A percentile compares a stretch with the other conserved stretches of the same genome.
Conservation (phyloP, 1,139 yeast genomes). For the Nadsonia starkeyi-henricii region DNA sequence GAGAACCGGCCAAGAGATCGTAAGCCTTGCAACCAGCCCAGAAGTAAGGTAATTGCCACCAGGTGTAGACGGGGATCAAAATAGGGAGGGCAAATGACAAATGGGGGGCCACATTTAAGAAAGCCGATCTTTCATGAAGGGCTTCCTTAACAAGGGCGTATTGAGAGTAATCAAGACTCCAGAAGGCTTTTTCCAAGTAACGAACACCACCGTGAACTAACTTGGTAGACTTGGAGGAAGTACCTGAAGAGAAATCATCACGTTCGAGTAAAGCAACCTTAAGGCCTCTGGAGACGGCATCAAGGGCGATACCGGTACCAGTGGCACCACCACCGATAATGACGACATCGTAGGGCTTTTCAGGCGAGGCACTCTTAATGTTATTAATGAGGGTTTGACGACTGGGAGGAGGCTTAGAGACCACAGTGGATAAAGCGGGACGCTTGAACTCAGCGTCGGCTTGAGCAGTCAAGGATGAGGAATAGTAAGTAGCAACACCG, state of each 20-base stretch:
- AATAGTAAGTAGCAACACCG: neutral
- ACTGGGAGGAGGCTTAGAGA: conserved; percentile 15
- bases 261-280: conserved; percentile 80
- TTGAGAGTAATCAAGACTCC: conserved; percentile 76
- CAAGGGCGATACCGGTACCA: conserved; percentile 87
- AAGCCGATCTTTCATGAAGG: conserved; percentile 77
- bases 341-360: conserved; percentile 52
- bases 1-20: conserved; percentile 85
- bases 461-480: neutral
- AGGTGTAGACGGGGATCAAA: conserved; percentile 86
- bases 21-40: conserved; percentile 86
- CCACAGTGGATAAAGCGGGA: conserved; percentile 10
- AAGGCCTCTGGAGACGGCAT: conserved; percentile 82
- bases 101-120: conserved; percentile 88
- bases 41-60: conserved; percentile 95
- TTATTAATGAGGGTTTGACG: conserved; percentile 15
- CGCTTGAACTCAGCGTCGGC: neutral
- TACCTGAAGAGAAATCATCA: conserved; percentile 82
- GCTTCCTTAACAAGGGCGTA: conserved; percentile 90
- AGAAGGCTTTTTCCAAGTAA: conserved; percentile 87
- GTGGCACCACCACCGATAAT: conserved; percentile 95
- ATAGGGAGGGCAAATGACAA: conserved; percentile 77
- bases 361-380: conserved; percentile 10
- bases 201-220: conserved; percentile 98
- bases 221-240: conserved; percentile 90